phyloP scores from a whole-genome alignment of 2,329 filamentous ascomycete species.

The Pseudomassariella vexata region DNA sequence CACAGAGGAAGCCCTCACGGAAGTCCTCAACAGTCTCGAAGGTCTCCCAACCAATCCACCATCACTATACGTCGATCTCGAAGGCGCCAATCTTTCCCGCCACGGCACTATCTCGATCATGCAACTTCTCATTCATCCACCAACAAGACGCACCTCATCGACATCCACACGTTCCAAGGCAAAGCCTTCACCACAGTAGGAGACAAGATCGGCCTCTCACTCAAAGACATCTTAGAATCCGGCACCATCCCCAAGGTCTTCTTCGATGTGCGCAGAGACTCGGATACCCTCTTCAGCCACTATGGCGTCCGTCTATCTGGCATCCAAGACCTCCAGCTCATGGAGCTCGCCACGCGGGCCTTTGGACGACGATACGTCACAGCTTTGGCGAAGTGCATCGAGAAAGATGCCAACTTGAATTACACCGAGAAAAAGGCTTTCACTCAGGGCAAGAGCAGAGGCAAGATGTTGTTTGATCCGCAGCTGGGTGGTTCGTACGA shows the following conservation, averaged over 20 bases:
- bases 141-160: slow-evolving; percentile 34
- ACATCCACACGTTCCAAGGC: slow-evolving; percentile 31
- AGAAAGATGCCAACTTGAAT: slow-evolving; percentile 11
- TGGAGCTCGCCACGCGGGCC: slow-evolving; percentile 37
- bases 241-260: slow-evolving; percentile 40
- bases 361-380: slow-evolving; percentile 14
- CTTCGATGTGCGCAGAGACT: slow-evolving; percentile 55
- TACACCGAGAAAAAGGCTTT: slow-evolving; percentile 4
- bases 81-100: slow-evolving; percentile 37
- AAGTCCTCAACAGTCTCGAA: slow-evolving; percentile 15
- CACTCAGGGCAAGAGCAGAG: slow-evolving; percentile 32
- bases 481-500: slow-evolving; percentile 36
- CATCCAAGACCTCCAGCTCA: slow-evolving; percentile 49
- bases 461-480: slow-evolving; percentile 31
- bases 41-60: slow-evolving; percentile 18
- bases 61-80: slow-evolving; percentile 42
- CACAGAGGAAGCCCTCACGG: too few relatives aligned
- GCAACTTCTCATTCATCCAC: slow-evolving; percentile 27
- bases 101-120: slow-evolving; percentile 40
- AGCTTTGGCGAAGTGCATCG: slow-evolving; percentile 31
- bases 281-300: slow-evolving; percentile 45
- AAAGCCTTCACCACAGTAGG: slow-evolving; percentile 28
- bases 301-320: slow-evolving; percentile 36
- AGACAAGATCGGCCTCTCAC: slow-evolving; percentile 3
- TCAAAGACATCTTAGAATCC: slow-evolving; percentile 40